Evolutionary conservation across 2,329 filamentous ascomycete genomes (phyloP).

Genomic region (Nectriaceae sp.): DNA sequence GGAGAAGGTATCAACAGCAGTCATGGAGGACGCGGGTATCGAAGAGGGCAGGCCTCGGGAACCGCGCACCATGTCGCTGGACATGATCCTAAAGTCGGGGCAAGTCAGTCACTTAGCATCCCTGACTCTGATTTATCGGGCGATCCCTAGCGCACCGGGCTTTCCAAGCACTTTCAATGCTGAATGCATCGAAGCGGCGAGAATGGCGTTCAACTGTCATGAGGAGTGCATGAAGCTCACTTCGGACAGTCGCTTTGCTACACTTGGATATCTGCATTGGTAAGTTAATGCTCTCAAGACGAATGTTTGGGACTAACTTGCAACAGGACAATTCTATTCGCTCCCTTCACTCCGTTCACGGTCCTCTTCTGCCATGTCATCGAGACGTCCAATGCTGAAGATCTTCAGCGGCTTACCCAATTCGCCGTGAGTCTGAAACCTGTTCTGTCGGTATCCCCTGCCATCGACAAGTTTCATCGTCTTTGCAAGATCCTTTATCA

Average conservation of each 20-base stretch:
- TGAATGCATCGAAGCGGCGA: slow-evolving; percentile 7
- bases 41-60: neutral
- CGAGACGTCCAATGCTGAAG: slow-evolving; percentile 3
- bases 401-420: slow-evolving; percentile 1
- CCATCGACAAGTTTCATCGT: slow-evolving; percentile 6
- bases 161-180: slow-evolving; percentile 3
- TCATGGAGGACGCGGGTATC: neutral
- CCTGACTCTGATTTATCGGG: slow-evolving; percentile 7
- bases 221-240: slow-evolving; percentile 4
- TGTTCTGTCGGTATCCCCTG: neutral
- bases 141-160: slow-evolving; percentile 3
- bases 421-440: slow-evolving; percentile 2
- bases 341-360: slow-evolving; percentile 4
- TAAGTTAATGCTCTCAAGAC: neutral
- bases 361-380: slow-evolving; percentile 10
- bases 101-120: slow-evolving; percentile 4
- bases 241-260: neutral
- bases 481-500: slow-evolving; percentile 5
- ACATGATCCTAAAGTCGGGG: slow-evolving; percentile 6
- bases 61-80: slow-evolving; percentile 1
- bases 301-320: neutral
- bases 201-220: slow-evolving; percentile 5
- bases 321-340: slow-evolving; percentile 4
- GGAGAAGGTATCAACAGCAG: slow-evolving; percentile 1
- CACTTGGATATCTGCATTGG: slow-evolving; percentile 5